These are phyloP conservation scores for Tubosaeta brunneosetosa DNA, from an alignment of 768 basidiomycete species.

Conservation along the genomic window DNA sequence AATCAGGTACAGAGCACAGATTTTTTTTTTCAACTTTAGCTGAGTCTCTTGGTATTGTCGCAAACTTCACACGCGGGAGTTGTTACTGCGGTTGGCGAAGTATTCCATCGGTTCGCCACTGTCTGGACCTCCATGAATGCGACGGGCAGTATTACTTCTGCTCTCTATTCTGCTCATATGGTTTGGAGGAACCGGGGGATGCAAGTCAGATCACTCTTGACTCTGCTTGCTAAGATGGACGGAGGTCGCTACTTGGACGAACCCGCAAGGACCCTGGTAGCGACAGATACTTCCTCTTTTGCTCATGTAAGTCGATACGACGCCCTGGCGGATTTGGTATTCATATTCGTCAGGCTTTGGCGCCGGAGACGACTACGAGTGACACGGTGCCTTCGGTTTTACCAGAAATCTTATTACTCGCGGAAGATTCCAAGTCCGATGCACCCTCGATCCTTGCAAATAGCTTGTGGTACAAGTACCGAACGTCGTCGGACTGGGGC, in stretches of 20 bases:
- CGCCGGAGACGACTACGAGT: slow-evolving; percentile 33
- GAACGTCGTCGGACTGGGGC: slow-evolving; percentile 67
- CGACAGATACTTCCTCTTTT: slow-evolving; percentile 56
- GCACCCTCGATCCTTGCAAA: slow-evolving; percentile 70
- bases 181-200: slow-evolving; percentile 60
- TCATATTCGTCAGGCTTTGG: slow-evolving; percentile 33
- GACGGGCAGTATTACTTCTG: slow-evolving; percentile 48
- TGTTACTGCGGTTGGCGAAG: slow-evolving; percentile 61
- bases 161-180: slow-evolving; percentile 60
- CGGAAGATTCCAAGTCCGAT: slow-evolving; percentile 51
- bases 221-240: slow-evolving; percentile 62
- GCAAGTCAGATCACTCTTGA: slow-evolving; percentile 61
- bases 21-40: slow-evolving; percentile 30
- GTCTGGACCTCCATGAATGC: slow-evolving; percentile 79
- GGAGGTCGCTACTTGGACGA: slow-evolving; percentile 51
- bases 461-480: slow-evolving; percentile 79
- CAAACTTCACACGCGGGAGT: slow-evolving; percentile 48
- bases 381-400: slow-evolving; percentile 35
- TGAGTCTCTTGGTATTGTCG: slow-evolving; percentile 51
- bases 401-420: slow-evolving; percentile 67
- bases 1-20: neutral
- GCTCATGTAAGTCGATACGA: slow-evolving; percentile 44
- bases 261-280: slow-evolving; percentile 54
- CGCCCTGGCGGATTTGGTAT: neutral
- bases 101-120: slow-evolving; percentile 62